phyloP scores from a whole-genome alignment of 306 rosid genomes.

The Medicago ruthenica region DNA sequence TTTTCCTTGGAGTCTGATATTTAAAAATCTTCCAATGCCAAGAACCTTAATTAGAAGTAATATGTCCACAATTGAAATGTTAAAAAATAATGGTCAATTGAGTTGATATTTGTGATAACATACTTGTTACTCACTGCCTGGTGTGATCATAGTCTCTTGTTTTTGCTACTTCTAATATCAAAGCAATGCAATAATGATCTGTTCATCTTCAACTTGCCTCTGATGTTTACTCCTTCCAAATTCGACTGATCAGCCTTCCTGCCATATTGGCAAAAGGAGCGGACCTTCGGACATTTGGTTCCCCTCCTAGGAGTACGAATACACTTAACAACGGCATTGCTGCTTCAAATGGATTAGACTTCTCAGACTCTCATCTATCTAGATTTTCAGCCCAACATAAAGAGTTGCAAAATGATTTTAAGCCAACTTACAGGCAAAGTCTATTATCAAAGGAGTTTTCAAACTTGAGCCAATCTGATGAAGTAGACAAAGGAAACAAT shows the following conservation, averaged over 20 bases:
- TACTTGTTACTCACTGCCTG: background rate
- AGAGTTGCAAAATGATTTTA: slow-evolving; percentile 44
- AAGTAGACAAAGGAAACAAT: slow-evolving; percentile 47
- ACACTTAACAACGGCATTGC: slow-evolving; percentile 20
- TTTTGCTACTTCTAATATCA: background rate
- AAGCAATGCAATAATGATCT: slow-evolving; percentile 2
- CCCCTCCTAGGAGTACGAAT: slow-evolving; percentile 46
- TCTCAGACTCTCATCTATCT: slow-evolving; percentile 57
- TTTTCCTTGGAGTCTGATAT: no score
- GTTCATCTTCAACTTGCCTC: slow-evolving; percentile 35
- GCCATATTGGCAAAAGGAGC: slow-evolving; percentile 54
- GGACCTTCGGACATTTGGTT: slow-evolving; percentile 68
- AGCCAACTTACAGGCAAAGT: slow-evolving; percentile 44
- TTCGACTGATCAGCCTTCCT: slow-evolving; percentile 69
- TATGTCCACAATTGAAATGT: background rate
- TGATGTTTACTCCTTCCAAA: slow-evolving; percentile 29
- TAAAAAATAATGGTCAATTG: background rate
- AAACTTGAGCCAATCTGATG: slow-evolving; percentile 44
- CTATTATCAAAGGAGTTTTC: slow-evolving; percentile 51
- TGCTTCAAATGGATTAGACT: slow-evolving; percentile 49
- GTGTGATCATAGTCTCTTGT: background rate
- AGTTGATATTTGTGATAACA: background rate
- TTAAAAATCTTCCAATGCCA: no score
- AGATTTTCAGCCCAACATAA: slow-evolving; percentile 57
- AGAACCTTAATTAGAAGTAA: background rate